Percentiles rank a stretch among this genome's conserved stretches.
phyloP scores from a whole-genome alignment of 2,329 filamentous ascomycete species.

The Sporothrix phasma region DNA sequence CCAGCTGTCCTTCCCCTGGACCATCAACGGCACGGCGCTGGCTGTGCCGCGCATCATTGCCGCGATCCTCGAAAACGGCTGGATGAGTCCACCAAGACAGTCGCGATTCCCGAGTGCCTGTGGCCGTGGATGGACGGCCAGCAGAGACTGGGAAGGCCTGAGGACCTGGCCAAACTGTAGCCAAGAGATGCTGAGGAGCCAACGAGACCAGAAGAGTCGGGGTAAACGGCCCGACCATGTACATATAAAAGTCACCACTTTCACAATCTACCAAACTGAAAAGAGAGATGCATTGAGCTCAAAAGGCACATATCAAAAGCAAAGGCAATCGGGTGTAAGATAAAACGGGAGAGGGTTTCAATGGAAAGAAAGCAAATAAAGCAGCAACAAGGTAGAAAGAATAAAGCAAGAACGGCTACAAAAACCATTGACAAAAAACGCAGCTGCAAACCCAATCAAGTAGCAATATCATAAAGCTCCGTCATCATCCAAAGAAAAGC shows the following conservation, averaged over 20 bases:
- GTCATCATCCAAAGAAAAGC: not conserved
- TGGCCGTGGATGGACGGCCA: constrained; percentile 74
- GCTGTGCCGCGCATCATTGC: constrained; percentile 85
- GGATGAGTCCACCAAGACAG: constrained; percentile 57
- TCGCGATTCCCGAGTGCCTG: constrained; percentile 69
- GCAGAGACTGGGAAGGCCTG: constrained; percentile 48
- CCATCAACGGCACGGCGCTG: constrained; percentile 86
- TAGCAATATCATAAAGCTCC: constrained; percentile 7
- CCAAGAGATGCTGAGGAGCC: not conserved
- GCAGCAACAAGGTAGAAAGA: not conserved
- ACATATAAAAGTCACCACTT: not conserved
- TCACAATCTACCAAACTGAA: not conserved
- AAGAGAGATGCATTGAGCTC: not conserved
- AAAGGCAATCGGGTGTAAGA: not conserved
- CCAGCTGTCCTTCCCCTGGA: constrained; percentile 70
- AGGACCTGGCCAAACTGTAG: not conserved
- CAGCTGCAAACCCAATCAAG: not conserved
- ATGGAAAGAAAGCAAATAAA: not conserved
- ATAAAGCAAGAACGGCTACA: not conserved
- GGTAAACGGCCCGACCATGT: not conserved
- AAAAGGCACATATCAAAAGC: not conserved
- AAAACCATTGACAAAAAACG: not conserved
- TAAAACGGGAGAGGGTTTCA: not conserved
- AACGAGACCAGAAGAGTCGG: too few species aligned
- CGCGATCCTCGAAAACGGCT: constrained; percentile 82